Evolutionary conservation across 2,329 filamentous ascomycete genomes (phyloP).

Genomic region (Claviceps arundinis): DNA sequence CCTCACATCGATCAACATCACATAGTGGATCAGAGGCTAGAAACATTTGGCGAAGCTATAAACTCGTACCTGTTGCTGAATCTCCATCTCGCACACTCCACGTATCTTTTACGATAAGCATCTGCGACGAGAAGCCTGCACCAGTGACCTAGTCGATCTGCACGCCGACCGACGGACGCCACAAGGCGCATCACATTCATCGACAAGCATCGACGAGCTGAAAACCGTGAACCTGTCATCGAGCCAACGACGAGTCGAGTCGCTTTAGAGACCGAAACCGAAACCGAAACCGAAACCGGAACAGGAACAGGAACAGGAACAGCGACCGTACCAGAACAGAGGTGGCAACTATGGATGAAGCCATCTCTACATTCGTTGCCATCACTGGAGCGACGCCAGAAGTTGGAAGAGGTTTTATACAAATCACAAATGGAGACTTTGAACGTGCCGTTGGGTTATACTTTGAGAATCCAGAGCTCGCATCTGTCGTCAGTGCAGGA

Average conservation of each 20-base stretch:
- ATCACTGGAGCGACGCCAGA: constrained; percentile 66
- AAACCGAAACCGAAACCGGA: too few species aligned
- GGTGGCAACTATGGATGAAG: constrained; percentile 46
- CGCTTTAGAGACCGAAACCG: neutral
- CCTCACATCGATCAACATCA: neutral
- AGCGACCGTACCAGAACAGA: neutral
- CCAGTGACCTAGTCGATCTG: too few species aligned
- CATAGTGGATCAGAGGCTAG: neutral
- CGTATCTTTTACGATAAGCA: neutral
- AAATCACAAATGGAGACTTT: constrained; percentile 71
- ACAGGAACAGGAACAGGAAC: too few species aligned
- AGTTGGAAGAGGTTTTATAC: constrained; percentile 70
- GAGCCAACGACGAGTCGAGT: neutral
- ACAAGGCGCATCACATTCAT: neutral
- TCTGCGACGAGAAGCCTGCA: neutral
- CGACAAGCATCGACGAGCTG: neutral
- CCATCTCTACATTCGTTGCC: constrained; percentile 63
- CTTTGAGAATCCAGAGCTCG: constrained; percentile 72
- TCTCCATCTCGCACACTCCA: neutral
- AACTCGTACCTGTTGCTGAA: neutral
- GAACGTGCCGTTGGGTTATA: constrained; percentile 81
- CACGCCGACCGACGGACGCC: neutral
- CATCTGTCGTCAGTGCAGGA: constrained; percentile 22
- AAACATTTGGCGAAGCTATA: neutral
- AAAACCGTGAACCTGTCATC: neutral